Evolutionary conservation across 495 filamentous ascomycete genomes (phyloP).

Genomic region (Aspergillus diversus): DNA sequence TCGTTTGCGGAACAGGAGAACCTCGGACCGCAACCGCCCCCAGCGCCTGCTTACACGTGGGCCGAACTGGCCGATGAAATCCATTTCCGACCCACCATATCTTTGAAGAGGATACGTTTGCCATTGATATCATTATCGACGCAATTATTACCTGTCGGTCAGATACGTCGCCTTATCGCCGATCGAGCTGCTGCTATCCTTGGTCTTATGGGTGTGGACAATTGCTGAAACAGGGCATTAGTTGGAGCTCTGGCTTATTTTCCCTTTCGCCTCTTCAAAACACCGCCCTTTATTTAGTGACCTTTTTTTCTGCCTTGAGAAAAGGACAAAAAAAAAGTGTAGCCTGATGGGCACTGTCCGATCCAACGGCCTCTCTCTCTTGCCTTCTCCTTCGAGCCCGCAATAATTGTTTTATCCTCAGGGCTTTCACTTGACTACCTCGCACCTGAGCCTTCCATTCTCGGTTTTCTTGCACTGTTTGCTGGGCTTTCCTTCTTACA

Average conservation of each 20-base stretch:
- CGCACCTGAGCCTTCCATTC: not conserved
- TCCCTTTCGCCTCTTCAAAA: slow-evolving; percentile 1
- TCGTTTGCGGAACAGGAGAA: not conserved
- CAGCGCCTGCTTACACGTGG: slow-evolving; percentile 18
- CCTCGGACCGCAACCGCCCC: slow-evolving; percentile 15
- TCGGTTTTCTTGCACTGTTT: slow-evolving; percentile 1
- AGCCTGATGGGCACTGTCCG: slow-evolving; percentile 32
- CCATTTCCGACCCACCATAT: slow-evolving; percentile 10
- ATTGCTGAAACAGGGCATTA: slow-evolving; percentile 1
- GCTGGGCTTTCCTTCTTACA: slow-evolving; percentile 13
- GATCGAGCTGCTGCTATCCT: not conserved
- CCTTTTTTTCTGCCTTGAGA: slow-evolving; percentile 9
- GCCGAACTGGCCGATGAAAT: slow-evolving; percentile 9
- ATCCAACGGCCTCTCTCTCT: slow-evolving; percentile 13
- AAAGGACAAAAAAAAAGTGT: slow-evolving; percentile 26
- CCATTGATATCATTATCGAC: slow-evolving; percentile 10
- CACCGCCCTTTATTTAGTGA: slow-evolving; percentile 2
- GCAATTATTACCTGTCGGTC: slow-evolving; percentile 10
- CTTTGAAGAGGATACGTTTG: slow-evolving; percentile 6
- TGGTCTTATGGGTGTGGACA: not conserved
- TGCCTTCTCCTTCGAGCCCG: slow-evolving; percentile 4
- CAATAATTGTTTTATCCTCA: slow-evolving; percentile 16
- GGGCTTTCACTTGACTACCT: slow-evolving; percentile 13
- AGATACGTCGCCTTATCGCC: not conserved
- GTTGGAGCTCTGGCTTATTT: not conserved